Conservation (phyloP, 495 filamentous ascomycete species). For the Penicillium argentinense region DNA sequence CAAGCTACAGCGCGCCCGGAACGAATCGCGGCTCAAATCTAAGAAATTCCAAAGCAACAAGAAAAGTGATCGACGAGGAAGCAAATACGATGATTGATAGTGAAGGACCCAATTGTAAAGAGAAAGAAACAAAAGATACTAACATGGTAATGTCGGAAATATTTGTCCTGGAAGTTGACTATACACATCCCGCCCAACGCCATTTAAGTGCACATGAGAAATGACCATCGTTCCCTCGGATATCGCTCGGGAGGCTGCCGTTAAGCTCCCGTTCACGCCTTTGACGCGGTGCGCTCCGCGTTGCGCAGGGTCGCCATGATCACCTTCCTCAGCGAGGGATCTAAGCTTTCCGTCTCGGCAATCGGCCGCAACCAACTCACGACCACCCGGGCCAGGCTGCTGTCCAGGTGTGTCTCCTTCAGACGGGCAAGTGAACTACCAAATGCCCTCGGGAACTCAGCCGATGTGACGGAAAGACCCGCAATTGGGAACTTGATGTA, state of each 20-base stretch:
- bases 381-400: constrained; percentile 53
- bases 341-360: constrained; percentile 56
- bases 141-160: constrained; percentile 3
- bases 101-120: not conserved
- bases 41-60: constrained; percentile 83
- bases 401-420: constrained; percentile 34
- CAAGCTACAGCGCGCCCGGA: constrained; percentile 66
- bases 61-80: constrained; percentile 67
- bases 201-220: constrained; percentile 15
- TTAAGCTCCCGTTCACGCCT: constrained; percentile 24
- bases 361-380: constrained; percentile 59
- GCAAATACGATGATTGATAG: constrained; percentile 41
- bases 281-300: constrained; percentile 32
- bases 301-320: constrained; percentile 55
- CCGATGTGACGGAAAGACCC: constrained; percentile 59
- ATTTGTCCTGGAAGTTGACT: constrained; percentile 20
- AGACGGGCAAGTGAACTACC: constrained; percentile 62
- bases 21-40: constrained; percentile 62
- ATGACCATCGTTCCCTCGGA: too few relatives aligned
- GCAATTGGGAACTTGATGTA: constrained; percentile 68
- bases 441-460: constrained; percentile 72
- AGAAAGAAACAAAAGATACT: constrained; percentile 1
- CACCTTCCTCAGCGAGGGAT: constrained; percentile 65
- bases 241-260: too few relatives aligned
- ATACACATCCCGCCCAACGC: constrained; percentile 23